Base-by-base conservation (phyloP, 2,329 filamentous ascomycete species). In the Chrysoporthe cubensis region DNA sequence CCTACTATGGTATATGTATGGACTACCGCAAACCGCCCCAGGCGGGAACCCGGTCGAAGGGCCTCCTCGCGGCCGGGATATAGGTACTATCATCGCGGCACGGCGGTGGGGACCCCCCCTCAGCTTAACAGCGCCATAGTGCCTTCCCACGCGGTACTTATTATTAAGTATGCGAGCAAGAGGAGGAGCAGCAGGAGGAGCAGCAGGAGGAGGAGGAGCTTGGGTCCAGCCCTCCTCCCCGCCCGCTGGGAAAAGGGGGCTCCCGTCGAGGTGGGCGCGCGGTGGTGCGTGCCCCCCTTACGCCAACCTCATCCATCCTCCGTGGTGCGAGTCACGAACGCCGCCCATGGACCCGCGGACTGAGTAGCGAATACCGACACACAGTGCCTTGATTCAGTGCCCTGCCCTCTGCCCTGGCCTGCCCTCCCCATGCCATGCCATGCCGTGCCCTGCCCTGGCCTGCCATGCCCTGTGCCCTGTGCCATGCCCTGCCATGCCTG, bases 181-280 rank as follows among this genome's bases (percentile, higher is more conserved):
- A 26, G 26, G 26, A 26, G 26, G 26, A 26, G 26, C 26, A 26
- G 26, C 26, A 26, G 26, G 26, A 26, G 26, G 26, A 26, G 26
- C 1, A 26, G 26, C 1, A 26, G 26, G 2, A 26, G 26, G 26
- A 26, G 26, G 26, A 26, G 58, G 43, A 61, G 58, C 42, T 48
- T 46, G 58, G 43, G 16, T 61, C 58, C 26, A 42, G 26, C 26
- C 26, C 26, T 26, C 32, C 57, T 59, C 58, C 58, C 40, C 58
- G 58, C 58, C 26, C 43, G 16, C 42, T 32, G 43, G 26, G 2
- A 61, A 61, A 61, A 48, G 58, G 58, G 58, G 58, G 42, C 43
- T 61, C 43, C 58, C 58, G 42, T 40, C 42, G 6, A 48, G 26
- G 16, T 61, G 42, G 58, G 42, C 58, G 21, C 58, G 48, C 43